A percentile compares a stretch with the other conserved stretches of the same genome.
Evolutionary conservation across 306 rosid species (phyloP).

Genomic region (Rosa lucieae): DNA sequence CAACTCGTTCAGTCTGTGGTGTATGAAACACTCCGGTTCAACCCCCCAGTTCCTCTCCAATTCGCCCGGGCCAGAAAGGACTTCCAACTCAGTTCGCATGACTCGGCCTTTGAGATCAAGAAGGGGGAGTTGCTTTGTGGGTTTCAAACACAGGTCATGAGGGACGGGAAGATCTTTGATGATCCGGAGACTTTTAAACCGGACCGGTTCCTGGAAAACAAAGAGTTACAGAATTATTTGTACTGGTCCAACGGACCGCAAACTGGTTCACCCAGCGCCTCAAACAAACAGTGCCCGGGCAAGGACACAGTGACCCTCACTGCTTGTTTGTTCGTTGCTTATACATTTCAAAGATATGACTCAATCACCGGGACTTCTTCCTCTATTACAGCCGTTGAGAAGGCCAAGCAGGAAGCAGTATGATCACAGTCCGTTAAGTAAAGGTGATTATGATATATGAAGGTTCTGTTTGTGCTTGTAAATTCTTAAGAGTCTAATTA

Average conservation of each 20-base stretch:
- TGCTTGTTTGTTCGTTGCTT: constrained; percentile 54
- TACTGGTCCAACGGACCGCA: constrained; percentile 98
- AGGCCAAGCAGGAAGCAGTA: constrained; percentile 34
- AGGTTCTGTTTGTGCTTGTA: not conserved
- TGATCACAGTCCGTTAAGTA: not conserved
- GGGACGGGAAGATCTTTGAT: constrained; percentile 53
- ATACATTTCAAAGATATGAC: constrained; percentile 65
- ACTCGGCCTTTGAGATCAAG: constrained; percentile 53
- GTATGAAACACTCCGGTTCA: constrained; percentile 72
- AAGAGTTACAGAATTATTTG: constrained; percentile 57
- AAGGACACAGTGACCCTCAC: constrained; percentile 72
- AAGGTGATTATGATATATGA: not conserved
- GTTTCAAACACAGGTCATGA: constrained; percentile 69
- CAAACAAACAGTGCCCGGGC: constrained; percentile 81
- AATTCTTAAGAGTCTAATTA: not conserved
- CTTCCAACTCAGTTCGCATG: constrained; percentile 62
- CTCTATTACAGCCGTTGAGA: constrained; percentile 62
- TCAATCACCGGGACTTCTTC: constrained; percentile 50
- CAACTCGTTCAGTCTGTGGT: constrained; percentile 66
- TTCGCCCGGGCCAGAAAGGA: constrained; percentile 80
- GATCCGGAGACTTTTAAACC: constrained; percentile 76
- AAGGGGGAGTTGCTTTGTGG: constrained; percentile 92
- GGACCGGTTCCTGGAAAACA: constrained; percentile 62
- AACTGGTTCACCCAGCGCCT: constrained; percentile 47
- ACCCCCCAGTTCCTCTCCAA: constrained; percentile 88